These are phyloP conservation scores for Phaeosphaeria sp. DNA, from an alignment of 2,329 filamentous ascomycete species.

Conservation along the genomic window DNA sequence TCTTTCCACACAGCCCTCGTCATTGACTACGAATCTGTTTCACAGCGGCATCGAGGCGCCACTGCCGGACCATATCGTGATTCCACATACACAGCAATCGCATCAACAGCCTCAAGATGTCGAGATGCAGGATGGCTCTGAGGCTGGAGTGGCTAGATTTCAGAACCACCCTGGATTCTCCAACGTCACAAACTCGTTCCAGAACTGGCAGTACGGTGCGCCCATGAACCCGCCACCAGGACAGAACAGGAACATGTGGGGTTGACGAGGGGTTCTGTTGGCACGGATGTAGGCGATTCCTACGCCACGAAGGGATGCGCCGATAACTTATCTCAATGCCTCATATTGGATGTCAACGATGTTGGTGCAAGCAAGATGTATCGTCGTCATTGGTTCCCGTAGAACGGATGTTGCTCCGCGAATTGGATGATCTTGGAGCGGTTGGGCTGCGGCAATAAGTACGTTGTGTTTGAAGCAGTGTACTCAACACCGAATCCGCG, in stretches of 20 bases:
- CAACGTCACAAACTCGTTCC: neutral
- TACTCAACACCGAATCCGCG: neutral
- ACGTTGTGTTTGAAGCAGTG: neutral
- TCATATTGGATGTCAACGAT: neutral
- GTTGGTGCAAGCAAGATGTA: neutral
- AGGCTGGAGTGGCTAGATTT: neutral
- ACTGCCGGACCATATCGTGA: neutral
- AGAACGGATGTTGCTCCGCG: neutral
- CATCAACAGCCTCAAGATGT: neutral
- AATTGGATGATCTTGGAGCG: neutral
- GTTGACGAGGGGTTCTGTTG: neutral
- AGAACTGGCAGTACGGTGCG: neutral
- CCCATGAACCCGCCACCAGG: neutral
- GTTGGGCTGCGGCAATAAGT: neutral
- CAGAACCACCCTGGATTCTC: neutral
- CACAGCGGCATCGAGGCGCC: neutral
- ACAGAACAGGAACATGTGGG: neutral
- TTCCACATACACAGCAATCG: too few species aligned
- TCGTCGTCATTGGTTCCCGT: neutral
- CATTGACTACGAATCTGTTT: neutral
- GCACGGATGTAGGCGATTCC: too few species aligned
- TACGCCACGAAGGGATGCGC: too few species aligned
- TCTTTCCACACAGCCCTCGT: neutral
- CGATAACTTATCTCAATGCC: too few species aligned
- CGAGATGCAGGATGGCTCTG: neutral